Base-by-base conservation (phyloP, 345 rosid species). In the Dimocarpus longan region DNA sequence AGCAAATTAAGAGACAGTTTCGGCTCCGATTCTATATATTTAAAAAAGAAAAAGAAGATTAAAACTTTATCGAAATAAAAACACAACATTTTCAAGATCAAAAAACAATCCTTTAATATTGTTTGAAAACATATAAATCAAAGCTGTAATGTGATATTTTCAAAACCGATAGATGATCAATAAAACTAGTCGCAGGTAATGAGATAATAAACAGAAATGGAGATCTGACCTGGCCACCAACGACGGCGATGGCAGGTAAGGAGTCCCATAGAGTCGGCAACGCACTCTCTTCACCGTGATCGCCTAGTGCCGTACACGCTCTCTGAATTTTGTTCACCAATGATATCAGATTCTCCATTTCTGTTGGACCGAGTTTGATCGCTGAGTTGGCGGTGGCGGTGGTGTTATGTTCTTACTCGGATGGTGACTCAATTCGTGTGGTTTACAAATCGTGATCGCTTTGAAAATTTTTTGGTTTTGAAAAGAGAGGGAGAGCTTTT, bases 221-320 rank as follows among this genome's bases (percentile, higher is more conserved):
- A 22, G 54, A 73, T 2, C 70, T 11, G 54, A 93, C 99, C 95
- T 95, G 99, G 83, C 97, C 98, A 44, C 98, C 98, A 40, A 93
- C 97, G 87, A 93, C 97, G 86, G 98, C 98, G 59, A 95, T 95
- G 81, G 99, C 81, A 9, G 98, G 99, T 77, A 95, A 89, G 46
- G 99, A 84, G 80, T 95, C 98, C 99, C 96, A 95, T 7, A 95
- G 95, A 78, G 99, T 95, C 16, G 98, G 99, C 78, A 95, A 84
- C 9, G 99, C 86, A 89, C 94, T 95, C 78, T 95, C 98, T 16
- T 95, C 98, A 32, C 99, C 99, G 71, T 95, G 95, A 87, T 95
- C 98, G 70, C 99, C 97, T 50, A 95, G 90, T 54, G 96, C 95
- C 65, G 97, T 93, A 78, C 98, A 95, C 66, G 99, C 98, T 78